These are phyloP conservation scores for Tylopilus felleus DNA, from an alignment of 768 basidiomycete species.

Conservation along the genomic window DNA sequence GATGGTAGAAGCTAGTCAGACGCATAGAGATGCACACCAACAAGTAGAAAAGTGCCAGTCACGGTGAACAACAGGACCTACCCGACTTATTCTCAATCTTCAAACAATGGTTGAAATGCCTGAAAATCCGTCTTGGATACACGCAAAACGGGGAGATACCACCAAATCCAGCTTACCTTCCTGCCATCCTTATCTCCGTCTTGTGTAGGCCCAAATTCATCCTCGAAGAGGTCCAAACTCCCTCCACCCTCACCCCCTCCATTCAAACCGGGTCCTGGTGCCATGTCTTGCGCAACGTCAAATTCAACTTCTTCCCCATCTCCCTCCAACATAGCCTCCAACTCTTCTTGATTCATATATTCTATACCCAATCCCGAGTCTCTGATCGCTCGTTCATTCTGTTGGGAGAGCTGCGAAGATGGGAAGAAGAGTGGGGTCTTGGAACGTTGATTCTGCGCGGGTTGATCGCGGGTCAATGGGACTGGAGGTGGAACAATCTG, in stretches of 20 bases:
- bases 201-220: constrained; percentile 34
- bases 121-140: constrained; percentile 3
- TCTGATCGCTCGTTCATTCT: constrained; percentile 49
- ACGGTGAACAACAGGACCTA: neutral
- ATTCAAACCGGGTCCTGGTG: neutral
- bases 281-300: constrained; percentile 10
- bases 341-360: constrained; percentile 59
- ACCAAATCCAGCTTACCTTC: constrained; percentile 21
- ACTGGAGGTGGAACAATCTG: constrained; percentile 13
- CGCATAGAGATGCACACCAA: neutral
- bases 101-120: constrained; percentile 33
- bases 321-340: constrained; percentile 43
- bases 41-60: no score
- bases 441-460: constrained; percentile 7
- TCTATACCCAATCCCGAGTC: constrained; percentile 67
- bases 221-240: constrained; percentile 31
- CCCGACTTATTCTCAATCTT: constrained; percentile 21
- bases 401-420: constrained; percentile 59
- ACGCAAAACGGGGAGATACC: neutral
- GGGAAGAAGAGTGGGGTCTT: constrained; percentile 40
- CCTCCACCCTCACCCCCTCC: constrained; percentile 13
- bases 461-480: neutral
- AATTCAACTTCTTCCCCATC: constrained; percentile 34
- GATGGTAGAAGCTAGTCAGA: neutral
- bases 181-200: constrained; percentile 18